phyloP scores from a whole-genome alignment of 805 yeast genomes.

The Candida dajiaensis region DNA sequence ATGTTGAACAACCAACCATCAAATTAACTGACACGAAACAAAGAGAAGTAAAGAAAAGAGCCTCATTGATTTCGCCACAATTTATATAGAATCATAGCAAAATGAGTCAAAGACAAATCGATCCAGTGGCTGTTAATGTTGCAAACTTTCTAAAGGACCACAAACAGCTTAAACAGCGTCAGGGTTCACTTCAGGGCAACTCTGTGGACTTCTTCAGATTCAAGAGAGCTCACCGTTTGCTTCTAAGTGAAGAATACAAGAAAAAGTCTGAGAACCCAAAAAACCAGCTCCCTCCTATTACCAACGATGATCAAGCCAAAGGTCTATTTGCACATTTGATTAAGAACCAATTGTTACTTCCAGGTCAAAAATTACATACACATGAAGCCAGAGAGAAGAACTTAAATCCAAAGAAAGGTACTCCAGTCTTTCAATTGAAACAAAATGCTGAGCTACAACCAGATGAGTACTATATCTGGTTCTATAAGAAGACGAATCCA shows the following conservation, averaged over 20 bases:
- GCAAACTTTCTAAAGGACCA: constrained; percentile 69
- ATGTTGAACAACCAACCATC: not conserved
- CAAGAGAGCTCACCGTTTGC: constrained; percentile 77
- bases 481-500: constrained; percentile 58
- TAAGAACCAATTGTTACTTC: constrained; percentile 65
- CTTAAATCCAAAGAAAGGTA: constrained; percentile 54
- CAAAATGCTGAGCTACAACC: constrained; percentile 55
- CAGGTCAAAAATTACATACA: constrained; percentile 69
- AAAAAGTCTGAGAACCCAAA: constrained; percentile 42
- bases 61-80: not conserved
- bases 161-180: constrained; percentile 67
- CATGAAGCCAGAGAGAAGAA: constrained; percentile 57
- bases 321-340: constrained; percentile 63
- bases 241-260: constrained; percentile 66
- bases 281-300: constrained; percentile 42
- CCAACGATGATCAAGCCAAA: constrained; percentile 49
- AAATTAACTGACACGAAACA: not conserved
- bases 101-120: constrained; percentile 14
- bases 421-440: constrained; percentile 53
- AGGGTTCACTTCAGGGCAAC: constrained; percentile 67
- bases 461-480: constrained; percentile 80
- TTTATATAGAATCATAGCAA: not conserved
- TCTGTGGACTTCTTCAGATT: constrained; percentile 79
- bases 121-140: constrained; percentile 58
- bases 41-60: not conserved